Base-by-base conservation (phyloP, 1,284 basidiomycete species). In the Ganoderma boninense region DNA sequence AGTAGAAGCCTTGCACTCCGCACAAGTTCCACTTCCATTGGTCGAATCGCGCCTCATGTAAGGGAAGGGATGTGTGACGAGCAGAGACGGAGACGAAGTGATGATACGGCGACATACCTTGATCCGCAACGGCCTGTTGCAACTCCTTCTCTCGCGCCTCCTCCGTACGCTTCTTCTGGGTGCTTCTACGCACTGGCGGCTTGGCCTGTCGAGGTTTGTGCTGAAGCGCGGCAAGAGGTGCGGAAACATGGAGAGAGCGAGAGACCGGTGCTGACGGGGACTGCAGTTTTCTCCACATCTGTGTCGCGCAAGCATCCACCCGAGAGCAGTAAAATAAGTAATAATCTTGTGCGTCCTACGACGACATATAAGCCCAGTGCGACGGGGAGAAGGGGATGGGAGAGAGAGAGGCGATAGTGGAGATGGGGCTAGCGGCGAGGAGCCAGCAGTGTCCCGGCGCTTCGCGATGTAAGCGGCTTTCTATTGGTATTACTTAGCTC, bases 211-310 rank as follows among this genome's bases (percentile, higher is more conserved):
- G 32, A 3, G 56, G 52, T 11, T 66, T 71, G 54, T 62, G 60
- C 38, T 66, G 69, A 18, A 74, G 46, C 26, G 66, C 43, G 35
- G 71, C 61, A 32, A 65, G n/a, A 38, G 73, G 64, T 54, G 71
- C 67, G 43, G 73, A 74, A 18, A 60, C 64, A 60, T 74, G 73
- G 3, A 74, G 54, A 29, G 62, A 68, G 35, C 73, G 64, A 44
- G 75, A 70, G 64, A 43, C 60, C 4, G 60, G 23, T 43, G 60
- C 23, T 42, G 60, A 62, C 5, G 74, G 52, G 38, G 74, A 62
- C 54, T 71, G 69, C 4, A 75, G 66, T 75, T 75, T 77, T 68
- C 72, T 73, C 71, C 76, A 62, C 76, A 77, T 77, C 56, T 71
- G 73, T 54, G 29, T 18, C 49, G 49, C 61, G 60, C 69, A 60